phyloP scores from a whole-genome alignment of 192 early-diverging fungal genomes.

The Coemansia sp. region DNA sequence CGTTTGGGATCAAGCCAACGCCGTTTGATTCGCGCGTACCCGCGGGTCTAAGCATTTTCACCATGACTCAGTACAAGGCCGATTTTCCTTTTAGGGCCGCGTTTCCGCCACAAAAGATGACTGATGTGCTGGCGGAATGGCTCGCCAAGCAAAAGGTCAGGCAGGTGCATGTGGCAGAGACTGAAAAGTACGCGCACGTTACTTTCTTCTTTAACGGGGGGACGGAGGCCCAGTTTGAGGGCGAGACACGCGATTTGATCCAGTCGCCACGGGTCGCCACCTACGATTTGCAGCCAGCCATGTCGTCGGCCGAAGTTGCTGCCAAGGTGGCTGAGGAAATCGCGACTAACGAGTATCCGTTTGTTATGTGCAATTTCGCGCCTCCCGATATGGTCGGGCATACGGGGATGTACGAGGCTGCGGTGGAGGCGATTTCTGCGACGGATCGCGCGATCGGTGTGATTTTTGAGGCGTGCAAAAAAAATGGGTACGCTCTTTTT shows the following conservation, averaged over 20 bases:
- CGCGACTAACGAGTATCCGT: conserved; percentile 73
- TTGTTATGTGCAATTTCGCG: conserved; percentile 99
- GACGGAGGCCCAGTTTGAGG: conserved; percentile 81
- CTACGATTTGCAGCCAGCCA: conserved; percentile 95
- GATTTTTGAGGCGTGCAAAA: conserved; percentile 90
- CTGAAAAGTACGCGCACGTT: conserved; percentile 99
- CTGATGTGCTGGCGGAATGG: conserved; percentile 97
- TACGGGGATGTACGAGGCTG: conserved; percentile 92
- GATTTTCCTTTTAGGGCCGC: conserved; percentile 95
- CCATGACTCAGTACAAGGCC: conserved; percentile 97
- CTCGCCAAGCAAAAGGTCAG: conserved; percentile 80
- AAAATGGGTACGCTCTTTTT: conserved; percentile 85
- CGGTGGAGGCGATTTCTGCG: conserved; percentile 85
- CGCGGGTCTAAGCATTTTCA: conserved; percentile 78
- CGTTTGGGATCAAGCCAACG: conserved; percentile 80
- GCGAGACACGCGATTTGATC: conserved; percentile 89
- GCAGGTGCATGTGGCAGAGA: conserved; percentile 98
- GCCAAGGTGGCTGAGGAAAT: conserved; percentile 87
- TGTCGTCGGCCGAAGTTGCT: conserved; percentile 87
- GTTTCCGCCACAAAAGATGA: conserved; percentile 97
- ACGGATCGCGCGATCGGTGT: conserved; percentile 94
- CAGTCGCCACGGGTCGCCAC: conserved; percentile 94
- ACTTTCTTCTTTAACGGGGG: conserved; percentile 99
- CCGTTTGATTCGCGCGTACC: conserved; percentile 81
- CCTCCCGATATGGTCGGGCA: conserved; percentile 98